Evolutionary conservation across 2,329 filamentous ascomycete species (phyloP).

Genomic region (Cyclaneusma minus): DNA sequence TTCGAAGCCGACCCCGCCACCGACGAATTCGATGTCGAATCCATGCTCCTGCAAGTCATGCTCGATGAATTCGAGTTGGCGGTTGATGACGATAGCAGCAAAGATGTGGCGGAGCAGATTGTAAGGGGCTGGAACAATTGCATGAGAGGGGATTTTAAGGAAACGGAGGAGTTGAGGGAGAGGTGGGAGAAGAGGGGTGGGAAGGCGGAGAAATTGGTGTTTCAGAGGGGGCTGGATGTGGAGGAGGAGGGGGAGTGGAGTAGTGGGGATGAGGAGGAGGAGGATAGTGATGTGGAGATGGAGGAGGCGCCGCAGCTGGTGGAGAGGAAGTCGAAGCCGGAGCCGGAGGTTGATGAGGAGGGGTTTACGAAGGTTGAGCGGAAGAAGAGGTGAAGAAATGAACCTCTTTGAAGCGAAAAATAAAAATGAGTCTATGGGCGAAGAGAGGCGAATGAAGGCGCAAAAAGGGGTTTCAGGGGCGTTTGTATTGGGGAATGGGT

Average conservation of each 20-base stretch:
- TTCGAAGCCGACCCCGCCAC: constrained; percentile 45
- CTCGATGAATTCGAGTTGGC: constrained; percentile 90
- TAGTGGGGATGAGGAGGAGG: constrained; percentile 32
- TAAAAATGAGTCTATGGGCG: too few species aligned
- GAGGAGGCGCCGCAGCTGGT: constrained; percentile 51
- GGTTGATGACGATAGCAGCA: constrained; percentile 77
- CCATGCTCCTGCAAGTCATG: constrained; percentile 78
- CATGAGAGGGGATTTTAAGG: constrained; percentile 47
- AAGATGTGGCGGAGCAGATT: constrained; percentile 58
- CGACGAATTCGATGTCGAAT: constrained; percentile 67
- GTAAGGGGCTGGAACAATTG: constrained; percentile 50
- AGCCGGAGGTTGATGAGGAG: constrained; percentile 67
- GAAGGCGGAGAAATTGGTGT: constrained; percentile 36
- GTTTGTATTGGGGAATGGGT: too few species aligned
- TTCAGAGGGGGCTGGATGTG: constrained; percentile 36
- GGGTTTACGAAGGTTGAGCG: constrained; percentile 63
- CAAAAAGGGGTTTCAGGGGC: too few species aligned
- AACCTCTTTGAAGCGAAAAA: too few species aligned
- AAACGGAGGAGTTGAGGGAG: constrained; percentile 45
- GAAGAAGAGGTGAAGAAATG: constrained; percentile 32
- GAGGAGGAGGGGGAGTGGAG: constrained; percentile 31
- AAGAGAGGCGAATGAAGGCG: too few species aligned
- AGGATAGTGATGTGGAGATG: constrained; percentile 48
- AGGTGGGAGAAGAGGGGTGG: constrained; percentile 47
- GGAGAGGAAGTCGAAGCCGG: constrained; percentile 31